Evolutionary conservation across 768 basidiomycete genomes (phyloP), one percentile per base, ranked within the genome.

Genomic region (Boletus huronensis): DNA sequence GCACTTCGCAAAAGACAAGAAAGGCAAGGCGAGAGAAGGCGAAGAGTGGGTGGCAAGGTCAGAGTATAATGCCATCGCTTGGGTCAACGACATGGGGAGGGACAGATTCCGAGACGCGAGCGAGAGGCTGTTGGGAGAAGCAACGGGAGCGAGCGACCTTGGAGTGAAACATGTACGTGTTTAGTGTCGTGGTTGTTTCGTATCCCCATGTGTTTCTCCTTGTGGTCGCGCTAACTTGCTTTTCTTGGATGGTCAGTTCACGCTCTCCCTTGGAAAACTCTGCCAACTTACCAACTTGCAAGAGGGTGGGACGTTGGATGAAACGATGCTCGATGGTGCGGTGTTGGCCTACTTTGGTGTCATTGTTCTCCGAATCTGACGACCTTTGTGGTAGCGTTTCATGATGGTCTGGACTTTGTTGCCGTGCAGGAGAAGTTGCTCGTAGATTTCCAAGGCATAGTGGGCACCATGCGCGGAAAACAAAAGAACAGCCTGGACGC

Each of bases 231-330:
- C 53, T 64, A 17, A 61, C 39, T 36, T 52, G 31, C 48, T 17
- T 19, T 41, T 52, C 11, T 28, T 46, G 53, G 17, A 42, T 41
- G 44, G 34, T 47, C 63, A 98, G 95, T 76, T 98, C 43, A 86
- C 92, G 82, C 81, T 95, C 52, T 94, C 93, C 64, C 82, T 98
- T 26, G 91, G 91, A 21, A 98, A 98, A 70, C 80, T 98, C 11
- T 76, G 87, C 0, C 83, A 90, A 62, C 75, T 97, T 14, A 89
- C 89, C 7, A 74, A 79, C 48, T 61, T 77, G 58, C 73, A 79
- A 55, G 86, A 85, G 60, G 57, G 58, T 29, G 69, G 67, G 16
- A 53, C 72, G 2, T 53, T 72, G 16, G 82, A 88, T 39, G 81
- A 84, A 51, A 65, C 64, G 31, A 73, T 74, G 52, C 72, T 89